phyloP scores from a whole-genome alignment of 192 early-diverging fungal genomes.

The Geranomyces variabilis region DNA sequence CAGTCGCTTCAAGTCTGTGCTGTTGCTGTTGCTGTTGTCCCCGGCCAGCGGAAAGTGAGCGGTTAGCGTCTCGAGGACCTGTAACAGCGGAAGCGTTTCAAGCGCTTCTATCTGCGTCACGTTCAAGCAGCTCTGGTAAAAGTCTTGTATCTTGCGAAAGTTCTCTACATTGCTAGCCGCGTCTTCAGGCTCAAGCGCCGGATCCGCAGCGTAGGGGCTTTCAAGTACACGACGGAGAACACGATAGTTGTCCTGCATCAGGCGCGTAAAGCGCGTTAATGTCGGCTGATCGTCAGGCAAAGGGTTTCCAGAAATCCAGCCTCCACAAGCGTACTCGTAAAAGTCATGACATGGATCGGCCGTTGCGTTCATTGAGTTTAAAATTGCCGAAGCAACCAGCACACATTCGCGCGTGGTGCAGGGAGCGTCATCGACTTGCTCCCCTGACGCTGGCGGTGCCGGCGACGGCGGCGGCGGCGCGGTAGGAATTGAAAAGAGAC shows the following conservation, averaged over 20 bases:
- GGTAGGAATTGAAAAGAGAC: too few relatives aligned
- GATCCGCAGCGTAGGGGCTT: conserved; percentile 27
- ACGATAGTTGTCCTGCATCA: conserved; percentile 49
- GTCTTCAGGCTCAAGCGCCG: conserved; percentile 23
- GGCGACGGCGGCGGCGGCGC: too few relatives aligned
- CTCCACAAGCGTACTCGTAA: conserved; percentile 65
- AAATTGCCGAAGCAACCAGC: conserved; percentile 53
- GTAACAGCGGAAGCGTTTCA: neutral
- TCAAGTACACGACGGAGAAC: conserved; percentile 57
- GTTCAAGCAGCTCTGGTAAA: conserved; percentile 61
- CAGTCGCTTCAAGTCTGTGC: conserved; percentile 7
- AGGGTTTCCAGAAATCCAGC: conserved; percentile 52
- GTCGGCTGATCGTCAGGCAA: conserved; percentile 66
- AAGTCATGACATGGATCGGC: conserved; percentile 70
- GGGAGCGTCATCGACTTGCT: conserved; percentile 14
- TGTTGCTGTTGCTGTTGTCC: neutral
- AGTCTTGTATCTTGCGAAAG: conserved; percentile 57
- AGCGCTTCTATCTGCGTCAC: conserved; percentile 13
- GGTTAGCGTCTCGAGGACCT: neutral
- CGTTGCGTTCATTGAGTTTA: conserved; percentile 54
- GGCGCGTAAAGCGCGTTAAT: conserved; percentile 45
- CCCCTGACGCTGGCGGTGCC: too few relatives aligned
- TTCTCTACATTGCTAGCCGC: conserved; percentile 54
- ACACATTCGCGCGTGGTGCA: conserved; percentile 63
- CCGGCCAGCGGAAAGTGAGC: neutral